Evolutionary conservation across 768 basidiomycete species (phyloP).

Genomic region (Rubroboletus satanas): DNA sequence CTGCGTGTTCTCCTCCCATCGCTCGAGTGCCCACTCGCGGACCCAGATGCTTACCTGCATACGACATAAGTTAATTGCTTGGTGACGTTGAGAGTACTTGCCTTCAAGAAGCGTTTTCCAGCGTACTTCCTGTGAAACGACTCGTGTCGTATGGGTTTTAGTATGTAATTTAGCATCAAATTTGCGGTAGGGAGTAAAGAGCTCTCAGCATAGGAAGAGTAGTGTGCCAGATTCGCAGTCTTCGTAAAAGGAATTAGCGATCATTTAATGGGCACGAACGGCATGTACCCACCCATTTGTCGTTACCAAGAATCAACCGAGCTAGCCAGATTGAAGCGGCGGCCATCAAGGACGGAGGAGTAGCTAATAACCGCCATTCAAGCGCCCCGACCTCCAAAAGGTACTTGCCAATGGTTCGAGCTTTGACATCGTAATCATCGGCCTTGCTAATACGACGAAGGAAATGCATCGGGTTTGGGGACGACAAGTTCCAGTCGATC

Average conservation of each 20-base stretch:
- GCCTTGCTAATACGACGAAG: slow-evolving; percentile 89
- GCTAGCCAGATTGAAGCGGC: slow-evolving; percentile 88
- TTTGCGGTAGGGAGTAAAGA: slow-evolving; percentile 78
- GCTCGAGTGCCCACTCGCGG: slow-evolving; percentile 77
- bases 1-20: slow-evolving; percentile 61
- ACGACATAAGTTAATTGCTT: neutral
- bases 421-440: slow-evolving; percentile 83
- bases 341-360: slow-evolving; percentile 74
- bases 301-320: slow-evolving; percentile 68
- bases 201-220: slow-evolving; percentile 79
- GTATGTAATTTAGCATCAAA: slow-evolving; percentile 83
- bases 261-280: neutral
- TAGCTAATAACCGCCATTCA: slow-evolving; percentile 72
- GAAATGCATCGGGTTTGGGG: slow-evolving; percentile 87
- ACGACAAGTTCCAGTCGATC: slow-evolving; percentile 80
- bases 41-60: slow-evolving; percentile 76
- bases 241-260: slow-evolving; percentile 31
- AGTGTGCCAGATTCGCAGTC: slow-evolving; percentile 84
- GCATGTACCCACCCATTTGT: slow-evolving; percentile 72
- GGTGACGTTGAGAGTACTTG: slow-evolving; percentile 27
- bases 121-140: slow-evolving; percentile 89
- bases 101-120: slow-evolving; percentile 79
- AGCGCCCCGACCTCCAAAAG: slow-evolving; percentile 82
- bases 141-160: slow-evolving; percentile 68
- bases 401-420: slow-evolving; percentile 86